Evolutionary conservation across 2,329 filamentous ascomycete species (phyloP), one percentile per base, ranked within the genome.

Genomic region (Phialocephala subalpina): DNA sequence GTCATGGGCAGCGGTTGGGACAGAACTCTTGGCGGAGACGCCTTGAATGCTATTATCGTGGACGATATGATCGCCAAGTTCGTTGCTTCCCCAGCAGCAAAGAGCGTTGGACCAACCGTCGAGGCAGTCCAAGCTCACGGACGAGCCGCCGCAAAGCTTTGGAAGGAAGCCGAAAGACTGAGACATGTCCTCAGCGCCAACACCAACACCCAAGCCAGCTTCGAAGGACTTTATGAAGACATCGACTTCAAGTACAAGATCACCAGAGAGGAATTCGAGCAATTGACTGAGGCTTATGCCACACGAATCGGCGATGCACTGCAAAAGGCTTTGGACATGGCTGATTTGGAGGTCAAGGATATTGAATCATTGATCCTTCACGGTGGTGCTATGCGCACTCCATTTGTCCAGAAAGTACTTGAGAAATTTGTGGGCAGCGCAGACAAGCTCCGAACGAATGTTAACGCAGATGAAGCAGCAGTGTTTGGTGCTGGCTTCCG

Each of bases 401-500:
- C 96, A 0, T 97, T 98, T 74, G 93, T 99, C 12, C 95, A 98
- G 78, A 95, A 90, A 80, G 86, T 91, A 73, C 87, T 99, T 18
- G 94, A 97, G 80, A 87, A 88, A 68, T 80, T 92, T 52, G 86
- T 90, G 59, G 92, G 92, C 42, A 87, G 85, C 20, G 80, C 89
- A 8, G 88, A 91, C 60, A 97, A 97, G 83, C 84, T 99, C 66
- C 91, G 94, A 70, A 92, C 90, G 75, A 99, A 97, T 74, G 96
- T 99, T 76, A 99, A 99, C 81, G 92, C 95, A 12, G 96, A 99
- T 75, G 96, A 99, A 80, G 92, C 96, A 27, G 96, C 96, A 59
- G 96, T 97, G 11, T 97, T 98, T 78, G 96, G 96, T 73, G 95
- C 96, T 63, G 94, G 92, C 33, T 98, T 99, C 85, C 93, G 94